Conservation (phyloP, 2,329 filamentous ascomycete species). For the Stemphylium beticola region DNA sequence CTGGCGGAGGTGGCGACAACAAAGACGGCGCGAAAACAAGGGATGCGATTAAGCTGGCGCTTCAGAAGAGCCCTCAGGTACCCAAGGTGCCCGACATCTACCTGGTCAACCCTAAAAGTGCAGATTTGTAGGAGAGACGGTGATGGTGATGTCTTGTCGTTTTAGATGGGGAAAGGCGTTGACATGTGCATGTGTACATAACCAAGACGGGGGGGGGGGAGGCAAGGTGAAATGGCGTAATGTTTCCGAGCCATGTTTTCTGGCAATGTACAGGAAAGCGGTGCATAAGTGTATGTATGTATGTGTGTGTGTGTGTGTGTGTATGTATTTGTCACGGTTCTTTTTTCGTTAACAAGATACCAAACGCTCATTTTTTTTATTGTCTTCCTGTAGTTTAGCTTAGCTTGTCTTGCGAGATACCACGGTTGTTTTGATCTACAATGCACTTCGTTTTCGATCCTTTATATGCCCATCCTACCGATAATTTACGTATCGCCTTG, state of each 20-base stretch:
- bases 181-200: not conserved
- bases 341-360: constrained; percentile 4
- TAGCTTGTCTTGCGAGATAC: constrained; percentile 20
- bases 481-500: too few relatives aligned
- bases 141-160: not conserved
- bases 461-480: not conserved
- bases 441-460: not conserved
- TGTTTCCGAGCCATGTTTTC: not conserved
- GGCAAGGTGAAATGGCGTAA: not conserved
- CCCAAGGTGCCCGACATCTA: constrained; percentile 57
- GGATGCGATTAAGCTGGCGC: constrained; percentile 43
- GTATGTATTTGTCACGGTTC: too few relatives aligned
- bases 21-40: constrained; percentile 49
- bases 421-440: constrained; percentile 1
- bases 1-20: constrained; percentile 58
- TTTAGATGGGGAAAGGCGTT: too few relatives aligned
- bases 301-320: too few relatives aligned
- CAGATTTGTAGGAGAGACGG: constrained; percentile 35
- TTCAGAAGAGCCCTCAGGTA: constrained; percentile 54
- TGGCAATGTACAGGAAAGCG: not conserved
- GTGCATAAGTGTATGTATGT: not conserved
- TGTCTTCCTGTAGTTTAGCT: not conserved
- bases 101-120: constrained; percentile 47
- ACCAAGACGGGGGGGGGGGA: not conserved
- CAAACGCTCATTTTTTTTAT: not conserved